A percentile compares a stretch with the other conserved stretches of the same genome.
These are phyloP conservation scores for Trichoderma atroviride DNA, from an alignment of 2,329 filamentous ascomycete species.

Conservation along the genomic window DNA sequence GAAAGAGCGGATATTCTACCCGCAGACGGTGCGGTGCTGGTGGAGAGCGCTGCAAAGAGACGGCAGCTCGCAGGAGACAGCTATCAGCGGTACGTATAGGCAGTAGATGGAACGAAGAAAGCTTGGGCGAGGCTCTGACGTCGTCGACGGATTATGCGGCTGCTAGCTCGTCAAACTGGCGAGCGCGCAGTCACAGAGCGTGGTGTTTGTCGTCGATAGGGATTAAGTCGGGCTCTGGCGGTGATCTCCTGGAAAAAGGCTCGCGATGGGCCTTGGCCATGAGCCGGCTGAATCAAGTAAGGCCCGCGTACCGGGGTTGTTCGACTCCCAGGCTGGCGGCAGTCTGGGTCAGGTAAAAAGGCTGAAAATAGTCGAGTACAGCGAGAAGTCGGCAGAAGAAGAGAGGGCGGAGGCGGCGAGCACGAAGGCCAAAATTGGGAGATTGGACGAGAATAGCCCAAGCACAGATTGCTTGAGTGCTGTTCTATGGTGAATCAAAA, in stretches of 20 bases:
- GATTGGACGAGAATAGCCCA: neutral
- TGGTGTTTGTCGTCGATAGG: neutral
- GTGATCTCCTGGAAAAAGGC: constrained; percentile 17
- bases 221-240: neutral
- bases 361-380: neutral
- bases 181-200: neutral
- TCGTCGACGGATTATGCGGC: neutral
- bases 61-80: constrained; percentile 25
- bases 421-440: constrained; percentile 9
- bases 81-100: neutral
- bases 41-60: constrained; percentile 25
- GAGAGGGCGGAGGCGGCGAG: constrained; percentile 1
- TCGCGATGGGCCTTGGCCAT: constrained; percentile 22
- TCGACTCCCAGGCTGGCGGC: neutral
- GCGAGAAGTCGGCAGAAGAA: neutral
- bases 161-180: neutral
- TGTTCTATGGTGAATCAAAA: constrained; percentile 17
- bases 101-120: neutral
- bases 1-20: constrained; percentile 10
- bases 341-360: constrained; percentile 10
- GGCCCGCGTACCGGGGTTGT: constrained; percentile 16
- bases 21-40: constrained; percentile 13
- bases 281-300: constrained; percentile 26
- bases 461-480: constrained; percentile 8
- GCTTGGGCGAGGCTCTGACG: neutral